phyloP scores from a whole-genome alignment of 257 asterid genomes.

The Solanum sejunctum region DNA sequence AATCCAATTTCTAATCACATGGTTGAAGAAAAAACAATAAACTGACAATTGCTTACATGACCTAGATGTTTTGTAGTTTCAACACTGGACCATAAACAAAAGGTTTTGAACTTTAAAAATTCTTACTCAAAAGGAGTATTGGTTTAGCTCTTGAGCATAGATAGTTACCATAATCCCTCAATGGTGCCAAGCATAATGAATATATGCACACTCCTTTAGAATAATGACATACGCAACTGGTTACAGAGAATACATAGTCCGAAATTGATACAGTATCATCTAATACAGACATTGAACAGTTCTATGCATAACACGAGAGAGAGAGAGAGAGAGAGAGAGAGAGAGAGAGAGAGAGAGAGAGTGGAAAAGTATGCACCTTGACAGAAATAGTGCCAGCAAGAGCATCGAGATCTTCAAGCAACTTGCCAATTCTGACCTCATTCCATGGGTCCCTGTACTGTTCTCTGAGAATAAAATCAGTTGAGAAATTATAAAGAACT shows the following conservation, averaged over 20 bases:
- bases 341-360: too few relatives aligned
- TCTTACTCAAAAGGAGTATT: not conserved
- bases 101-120: not conserved
- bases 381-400: constrained; percentile 92
- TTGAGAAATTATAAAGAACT: constrained; percentile 57
- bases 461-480: constrained; percentile 66
- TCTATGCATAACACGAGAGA: not conserved
- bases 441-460: constrained; percentile 98
- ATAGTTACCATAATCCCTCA: not conserved
- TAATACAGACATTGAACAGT: not conserved
- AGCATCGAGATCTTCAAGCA: constrained; percentile 99
- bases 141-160: not conserved
- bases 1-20: not conserved
- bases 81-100: not conserved
- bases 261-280: too few relatives aligned
- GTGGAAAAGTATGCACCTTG: constrained; percentile 27
- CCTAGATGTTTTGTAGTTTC: not conserved
- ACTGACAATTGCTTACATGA: not conserved
- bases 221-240: not conserved
- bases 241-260: not conserved
- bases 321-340: too few relatives aligned
- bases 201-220: not conserved
- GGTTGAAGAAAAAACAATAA: not conserved
- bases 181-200: not conserved
- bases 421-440: constrained; percentile 88